A percentile compares a stretch with the other conserved stretches of the same genome.
These are phyloP conservation scores for Zygosaccharomyces pseudobailii DNA, from an alignment of 1,139 yeast genomes.

Conservation along the genomic window DNA sequence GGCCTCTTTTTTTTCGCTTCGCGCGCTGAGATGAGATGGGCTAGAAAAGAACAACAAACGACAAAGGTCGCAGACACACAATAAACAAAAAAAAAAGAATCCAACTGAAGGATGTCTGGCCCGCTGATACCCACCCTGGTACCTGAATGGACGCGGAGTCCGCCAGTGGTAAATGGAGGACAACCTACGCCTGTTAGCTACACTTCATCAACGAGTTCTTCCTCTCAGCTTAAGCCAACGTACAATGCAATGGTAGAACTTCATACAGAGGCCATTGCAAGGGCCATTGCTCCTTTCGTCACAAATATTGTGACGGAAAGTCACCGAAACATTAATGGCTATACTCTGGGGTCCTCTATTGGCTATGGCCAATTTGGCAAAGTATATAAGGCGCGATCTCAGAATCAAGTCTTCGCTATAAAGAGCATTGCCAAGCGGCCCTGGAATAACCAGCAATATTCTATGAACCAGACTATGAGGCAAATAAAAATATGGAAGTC, in stretches of 20 bases:
- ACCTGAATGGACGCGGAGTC: constrained; percentile 1
- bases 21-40: neutral
- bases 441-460: constrained; percentile 21
- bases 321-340: constrained; percentile 17
- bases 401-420: constrained; percentile 18
- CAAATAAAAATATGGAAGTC: constrained; percentile 26
- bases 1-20: constrained; percentile 1
- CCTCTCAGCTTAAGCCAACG: constrained; percentile 8
- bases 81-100: neutral
- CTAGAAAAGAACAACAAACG: neutral
- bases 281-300: constrained; percentile 8
- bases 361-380: constrained; percentile 45
- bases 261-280: constrained; percentile 5
- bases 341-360: constrained; percentile 22
- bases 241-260: constrained; percentile 14
- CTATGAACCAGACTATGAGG: constrained; percentile 33
- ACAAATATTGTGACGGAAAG: constrained; percentile 8
- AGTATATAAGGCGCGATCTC: constrained; percentile 33
- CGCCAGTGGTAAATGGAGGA: neutral
- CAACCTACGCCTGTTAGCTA: constrained; percentile 1
- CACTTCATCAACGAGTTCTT: constrained; percentile 7
- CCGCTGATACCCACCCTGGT: constrained; percentile 2
- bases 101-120: neutral
- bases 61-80: neutral
- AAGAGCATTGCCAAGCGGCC: constrained; percentile 30